phyloP scores from a whole-genome alignment of 768 basidiomycete genomes.

The Lyophyllum decastes region DNA sequence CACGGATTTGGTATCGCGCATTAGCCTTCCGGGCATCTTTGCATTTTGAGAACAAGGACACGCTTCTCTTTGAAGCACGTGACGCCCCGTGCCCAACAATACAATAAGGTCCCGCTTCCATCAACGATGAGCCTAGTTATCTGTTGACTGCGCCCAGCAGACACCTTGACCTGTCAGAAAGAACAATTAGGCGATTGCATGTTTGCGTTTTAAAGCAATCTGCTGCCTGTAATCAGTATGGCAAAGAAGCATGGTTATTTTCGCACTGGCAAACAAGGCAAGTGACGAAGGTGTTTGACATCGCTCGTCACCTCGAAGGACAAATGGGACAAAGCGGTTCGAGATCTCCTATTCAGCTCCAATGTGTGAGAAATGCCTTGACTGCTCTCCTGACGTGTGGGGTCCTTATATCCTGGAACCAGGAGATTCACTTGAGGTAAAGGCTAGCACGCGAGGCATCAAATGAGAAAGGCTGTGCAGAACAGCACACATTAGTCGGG shows the following conservation, averaged over 20 bases:
- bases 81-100: constrained; percentile 3
- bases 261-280: background rate
- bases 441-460: too few species aligned
- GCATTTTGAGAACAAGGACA: constrained; percentile 17
- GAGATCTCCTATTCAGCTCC: background rate
- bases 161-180: background rate
- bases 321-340: background rate
- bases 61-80: constrained; percentile 10
- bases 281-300: background rate
- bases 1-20: constrained; percentile 11
- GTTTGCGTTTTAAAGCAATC: background rate
- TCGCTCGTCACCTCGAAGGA: background rate
- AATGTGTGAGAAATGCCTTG: background rate
- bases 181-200: constrained; percentile 6
- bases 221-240: background rate
- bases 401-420: too few species aligned
- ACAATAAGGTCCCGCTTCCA: constrained; percentile 13
- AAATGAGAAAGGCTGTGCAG: too few species aligned
- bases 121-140: background rate
- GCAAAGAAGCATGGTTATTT: background rate
- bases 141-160: background rate
- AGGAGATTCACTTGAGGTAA: too few species aligned
- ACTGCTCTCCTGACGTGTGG: too few species aligned
- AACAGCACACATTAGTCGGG: too few species aligned
- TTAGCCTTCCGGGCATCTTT: background rate